Evolutionary conservation across 192 early-diverging fungal genomes (phyloP), one percentile per base, ranked within the genome.

Genomic region (Rhizophagus sp.): DNA sequence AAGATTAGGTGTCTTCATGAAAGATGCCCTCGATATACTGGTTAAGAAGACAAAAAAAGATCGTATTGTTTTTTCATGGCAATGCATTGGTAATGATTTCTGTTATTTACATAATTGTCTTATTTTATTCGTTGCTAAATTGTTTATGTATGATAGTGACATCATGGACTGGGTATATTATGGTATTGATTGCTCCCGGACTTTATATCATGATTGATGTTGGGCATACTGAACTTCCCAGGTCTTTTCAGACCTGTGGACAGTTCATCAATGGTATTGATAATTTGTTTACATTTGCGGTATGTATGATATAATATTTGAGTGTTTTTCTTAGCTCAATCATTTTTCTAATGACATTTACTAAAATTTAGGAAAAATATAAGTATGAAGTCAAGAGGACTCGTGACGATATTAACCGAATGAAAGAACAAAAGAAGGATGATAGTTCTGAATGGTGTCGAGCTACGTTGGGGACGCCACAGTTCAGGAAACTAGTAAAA

Each of bases 1-100:
- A 0, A 36, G 68, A 12, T 22, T 79, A 25, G 78, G 78, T 3
- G 12, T 79, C n/a, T 79, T 79, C 39, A 79, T 79, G 34, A 79
- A 79, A 61, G 78, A 79, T 50, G 78, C 69, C 4, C 44, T 79
- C 1, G 78, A 78, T 30, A 8, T 25, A 17, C 27, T 78, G 0
- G 6, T 78, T 17, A 33, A 65, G 22, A 78, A 78, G 8, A 24
- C 8, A 24, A 8, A 64, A 13, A 71, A 68, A 47, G 12, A 27
- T 5, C 39, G 1, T 70, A 44, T 68, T 17, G 2, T 57, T 24
- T 73, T 73, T 68, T 1, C 5, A 22, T 73, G 67, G 78, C 78
- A 79, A 49, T 24, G 34, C 34, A 34, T 34, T 34, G 34, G 34
- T 34, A 34, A 30, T 30, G 27, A 30, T 30, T 30, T 30, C 27